Conservation (phyloP, 805 yeast genomes). For the Zygoascus ofunaensis region DNA sequence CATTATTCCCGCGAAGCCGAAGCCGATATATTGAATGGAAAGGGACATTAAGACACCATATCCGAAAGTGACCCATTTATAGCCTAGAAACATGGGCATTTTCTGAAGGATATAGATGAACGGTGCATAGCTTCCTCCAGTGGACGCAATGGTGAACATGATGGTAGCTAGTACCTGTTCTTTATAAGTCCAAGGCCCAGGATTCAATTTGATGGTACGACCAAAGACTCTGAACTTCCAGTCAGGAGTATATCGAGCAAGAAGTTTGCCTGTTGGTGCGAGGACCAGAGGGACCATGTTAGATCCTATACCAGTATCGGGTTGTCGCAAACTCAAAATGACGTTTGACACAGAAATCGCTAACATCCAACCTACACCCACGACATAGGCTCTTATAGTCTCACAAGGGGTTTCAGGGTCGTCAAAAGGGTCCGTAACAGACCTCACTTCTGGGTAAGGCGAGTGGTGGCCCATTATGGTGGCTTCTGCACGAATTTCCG, state of each 20-base stretch:
- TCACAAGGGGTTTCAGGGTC: constrained; percentile 39
- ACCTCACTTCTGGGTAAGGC: constrained; percentile 50
- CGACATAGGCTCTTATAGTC: constrained; percentile 40
- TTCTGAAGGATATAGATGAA: constrained; percentile 15
- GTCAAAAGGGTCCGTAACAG: constrained; percentile 44
- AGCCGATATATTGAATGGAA: constrained; percentile 47
- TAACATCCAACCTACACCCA: constrained; percentile 30
- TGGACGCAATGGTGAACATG: constrained; percentile 10
- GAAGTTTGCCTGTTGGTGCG: constrained; percentile 47
- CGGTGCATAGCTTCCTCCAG: constrained; percentile 11
- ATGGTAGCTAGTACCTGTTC: constrained; percentile 57
- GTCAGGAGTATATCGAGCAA: constrained; percentile 37
- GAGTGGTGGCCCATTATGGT: constrained; percentile 34
- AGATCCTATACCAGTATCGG: constrained; percentile 38
- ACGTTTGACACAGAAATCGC: constrained; percentile 27
- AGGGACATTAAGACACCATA: constrained; percentile 39
- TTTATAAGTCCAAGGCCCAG: constrained; percentile 54
- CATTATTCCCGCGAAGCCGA: constrained; percentile 47
- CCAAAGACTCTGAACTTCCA: constrained; percentile 36
- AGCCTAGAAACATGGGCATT: constrained; percentile 20
- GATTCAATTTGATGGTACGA: constrained; percentile 36
- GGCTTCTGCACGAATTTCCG: constrained; percentile 33
- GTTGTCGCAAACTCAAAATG: constrained; percentile 48
- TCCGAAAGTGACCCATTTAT: constrained; percentile 31
- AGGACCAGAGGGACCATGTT: constrained; percentile 38